phyloP scores from a whole-genome alignment of 164 flowering plant species.

The Cinnamomum micranthum region DNA sequence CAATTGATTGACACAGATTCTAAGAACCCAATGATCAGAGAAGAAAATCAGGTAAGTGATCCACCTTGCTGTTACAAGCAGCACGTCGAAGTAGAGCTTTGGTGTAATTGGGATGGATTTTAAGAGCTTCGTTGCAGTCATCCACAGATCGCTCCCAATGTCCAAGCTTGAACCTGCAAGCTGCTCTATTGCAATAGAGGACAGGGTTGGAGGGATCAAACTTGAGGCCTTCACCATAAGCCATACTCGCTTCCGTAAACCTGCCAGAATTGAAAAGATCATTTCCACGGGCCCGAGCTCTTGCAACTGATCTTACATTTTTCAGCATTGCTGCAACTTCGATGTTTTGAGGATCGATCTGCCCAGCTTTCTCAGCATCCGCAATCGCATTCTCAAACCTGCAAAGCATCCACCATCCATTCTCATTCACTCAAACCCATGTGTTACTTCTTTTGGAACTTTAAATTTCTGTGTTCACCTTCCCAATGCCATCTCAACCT shows the following conservation, averaged over 20 bases:
- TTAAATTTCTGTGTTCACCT: slow-evolving; percentile 52
- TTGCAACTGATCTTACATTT: slow-evolving; percentile 56
- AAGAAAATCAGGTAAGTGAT: neutral
- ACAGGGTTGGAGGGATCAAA: slow-evolving; percentile 70
- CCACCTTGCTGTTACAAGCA: slow-evolving; percentile 69
- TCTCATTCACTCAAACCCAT: slow-evolving; percentile 29
- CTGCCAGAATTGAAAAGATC: slow-evolving; percentile 79
- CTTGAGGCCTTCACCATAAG: slow-evolving; percentile 83
- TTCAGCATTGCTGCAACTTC: slow-evolving; percentile 52
- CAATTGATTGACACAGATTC: slow-evolving; percentile 3
- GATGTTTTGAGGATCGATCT: slow-evolving; percentile 52
- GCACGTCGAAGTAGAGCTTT: slow-evolving; percentile 89
- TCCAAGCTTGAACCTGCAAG: slow-evolving; percentile 82
- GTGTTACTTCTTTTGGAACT: slow-evolving; percentile 12
- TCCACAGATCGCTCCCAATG: slow-evolving; percentile 68
- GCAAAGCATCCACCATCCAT: slow-evolving; percentile 49
- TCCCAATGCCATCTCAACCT: slow-evolving; percentile 68
- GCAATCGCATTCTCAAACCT: slow-evolving; percentile 87
- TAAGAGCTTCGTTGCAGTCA: slow-evolving; percentile 80
- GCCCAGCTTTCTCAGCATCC: slow-evolving; percentile 61
- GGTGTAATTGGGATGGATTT: slow-evolving; percentile 68
- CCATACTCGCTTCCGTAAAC: slow-evolving; percentile 69
- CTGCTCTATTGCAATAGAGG: slow-evolving; percentile 85
- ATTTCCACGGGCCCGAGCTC: slow-evolving; percentile 79
- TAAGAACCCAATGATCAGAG: neutral